Evolutionary conservation across 1,284 basidiomycete genomes (phyloP), one percentile per base, ranked within the genome.

Genomic region (Macrocystidia cucumis): DNA sequence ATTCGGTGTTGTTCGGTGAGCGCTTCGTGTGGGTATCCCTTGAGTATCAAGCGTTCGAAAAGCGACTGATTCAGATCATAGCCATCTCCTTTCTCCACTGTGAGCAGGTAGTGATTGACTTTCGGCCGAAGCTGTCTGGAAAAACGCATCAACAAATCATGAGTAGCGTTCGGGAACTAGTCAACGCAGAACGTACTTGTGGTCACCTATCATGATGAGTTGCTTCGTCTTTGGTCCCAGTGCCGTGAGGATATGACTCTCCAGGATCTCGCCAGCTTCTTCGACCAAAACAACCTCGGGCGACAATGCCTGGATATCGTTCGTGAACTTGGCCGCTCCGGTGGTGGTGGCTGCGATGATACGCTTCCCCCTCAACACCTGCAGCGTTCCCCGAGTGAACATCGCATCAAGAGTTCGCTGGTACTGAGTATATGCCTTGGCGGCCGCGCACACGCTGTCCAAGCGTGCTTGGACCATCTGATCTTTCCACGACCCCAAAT

Each of bases 261-360:
- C 78, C 7, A 82, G 44, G 23, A 82, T 81, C 47, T 82, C 79
- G 8, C 79, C 79, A 0, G 78, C 78, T 50, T 82, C 79, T 49
- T 82, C 79, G 0, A 82, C 74, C 1, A 82, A 56, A 1, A 82
- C 48, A 0, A 81, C 62, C 9, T 65, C 59, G 0, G 74, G 72
- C 2, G 50, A 47, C 2, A 65, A 69, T 0, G 54, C 59, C 4
- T 59, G 60, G 16, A 81, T 63, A 22, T 57, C 56, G 4, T 62
- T 55, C 0, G 57, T 55, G 41, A 73, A 77, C 46, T 71, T 81
- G 1, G 79, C 78, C 0, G 79, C 79, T 1, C 63, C 78, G 0
- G 78, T 81, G 0, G 78, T 79, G 0, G 78, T 82, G 41, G 76
- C 80, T 0, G 66, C 78, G 9, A 81, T 72, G 35, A 81, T 72